phyloP scores from a whole-genome alignment of 2,329 filamentous ascomycete species.

The Shiraia bambusicola region DNA sequence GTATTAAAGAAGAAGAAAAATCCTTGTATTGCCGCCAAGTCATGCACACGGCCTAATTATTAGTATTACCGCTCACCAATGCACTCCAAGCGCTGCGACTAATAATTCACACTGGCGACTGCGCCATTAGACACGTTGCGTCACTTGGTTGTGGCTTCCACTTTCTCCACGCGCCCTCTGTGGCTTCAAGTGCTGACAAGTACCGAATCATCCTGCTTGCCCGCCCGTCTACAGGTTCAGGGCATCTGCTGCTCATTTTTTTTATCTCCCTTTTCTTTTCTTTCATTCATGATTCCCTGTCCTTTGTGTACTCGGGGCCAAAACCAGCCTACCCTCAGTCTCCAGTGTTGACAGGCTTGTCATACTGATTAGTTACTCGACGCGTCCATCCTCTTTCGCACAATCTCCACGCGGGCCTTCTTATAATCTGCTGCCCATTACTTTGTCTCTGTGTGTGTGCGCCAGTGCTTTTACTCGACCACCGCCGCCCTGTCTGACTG shows the following conservation, averaged over 20 bases:
- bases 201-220: conserved; percentile 12
- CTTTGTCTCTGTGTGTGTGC: conserved; percentile 5
- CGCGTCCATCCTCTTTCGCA: too few relatives aligned
- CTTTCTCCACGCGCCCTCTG: conserved; percentile 15
- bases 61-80: conserved; percentile 1
- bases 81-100: conserved; percentile 1
- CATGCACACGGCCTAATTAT: conserved; percentile 14
- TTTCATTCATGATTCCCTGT: too few relatives aligned
- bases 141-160: conserved; percentile 24
- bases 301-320: too few relatives aligned
- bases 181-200: conserved; percentile 20
- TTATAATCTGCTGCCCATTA: conserved; percentile 4
- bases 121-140: conserved; percentile 20
- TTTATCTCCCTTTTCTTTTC: neutral
- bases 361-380: too few relatives aligned
- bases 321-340: neutral
- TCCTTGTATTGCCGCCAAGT: conserved; percentile 11
- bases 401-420: neutral
- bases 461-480: too few relatives aligned
- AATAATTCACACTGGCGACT: conserved; percentile 14
- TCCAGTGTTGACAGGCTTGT: too few relatives aligned
- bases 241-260: conserved; percentile 4
- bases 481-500: too few relatives aligned
- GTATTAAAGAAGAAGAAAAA: too few relatives aligned
- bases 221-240: neutral